These are phyloP conservation scores for Brassica carinata DNA, from an alignment of 345 rosid genomes.

Conservation along the genomic window DNA sequence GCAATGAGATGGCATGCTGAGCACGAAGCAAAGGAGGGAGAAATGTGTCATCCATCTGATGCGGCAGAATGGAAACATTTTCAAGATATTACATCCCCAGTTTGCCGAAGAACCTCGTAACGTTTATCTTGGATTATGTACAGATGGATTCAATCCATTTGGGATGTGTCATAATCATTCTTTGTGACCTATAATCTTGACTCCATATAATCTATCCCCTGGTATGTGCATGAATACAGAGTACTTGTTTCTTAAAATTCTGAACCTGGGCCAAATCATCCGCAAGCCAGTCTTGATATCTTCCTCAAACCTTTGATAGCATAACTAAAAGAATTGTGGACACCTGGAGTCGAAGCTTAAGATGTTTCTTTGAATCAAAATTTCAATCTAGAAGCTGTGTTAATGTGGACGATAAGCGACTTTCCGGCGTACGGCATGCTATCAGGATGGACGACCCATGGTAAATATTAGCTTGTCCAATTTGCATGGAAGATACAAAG, in stretches of 20 bases:
- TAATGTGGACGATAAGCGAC: not conserved
- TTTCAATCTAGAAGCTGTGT: not conserved
- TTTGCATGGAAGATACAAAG: not conserved
- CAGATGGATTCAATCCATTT: not conserved
- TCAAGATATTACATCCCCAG: not conserved
- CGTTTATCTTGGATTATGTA: not conserved
- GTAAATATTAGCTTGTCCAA: not conserved
- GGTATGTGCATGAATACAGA: not conserved
- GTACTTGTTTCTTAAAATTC: not conserved
- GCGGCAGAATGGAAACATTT: not conserved
- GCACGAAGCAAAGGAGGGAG: not conserved
- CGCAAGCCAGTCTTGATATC: not conserved
- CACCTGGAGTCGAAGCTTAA: not conserved
- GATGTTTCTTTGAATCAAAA: not conserved
- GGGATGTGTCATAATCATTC: not conserved
- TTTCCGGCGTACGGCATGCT: not conserved
- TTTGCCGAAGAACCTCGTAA: not conserved
- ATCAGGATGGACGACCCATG: not conserved
- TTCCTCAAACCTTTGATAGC: not conserved
- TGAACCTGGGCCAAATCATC: not conserved
- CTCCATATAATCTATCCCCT: not conserved
- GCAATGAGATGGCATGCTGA: not conserved
- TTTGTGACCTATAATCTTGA: not conserved
- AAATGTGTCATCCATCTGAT: not conserved
- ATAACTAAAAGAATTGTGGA: not conserved